Base-by-base conservation (phyloP, 306 rosid genomes). In the Dryas drummondii region DNA sequence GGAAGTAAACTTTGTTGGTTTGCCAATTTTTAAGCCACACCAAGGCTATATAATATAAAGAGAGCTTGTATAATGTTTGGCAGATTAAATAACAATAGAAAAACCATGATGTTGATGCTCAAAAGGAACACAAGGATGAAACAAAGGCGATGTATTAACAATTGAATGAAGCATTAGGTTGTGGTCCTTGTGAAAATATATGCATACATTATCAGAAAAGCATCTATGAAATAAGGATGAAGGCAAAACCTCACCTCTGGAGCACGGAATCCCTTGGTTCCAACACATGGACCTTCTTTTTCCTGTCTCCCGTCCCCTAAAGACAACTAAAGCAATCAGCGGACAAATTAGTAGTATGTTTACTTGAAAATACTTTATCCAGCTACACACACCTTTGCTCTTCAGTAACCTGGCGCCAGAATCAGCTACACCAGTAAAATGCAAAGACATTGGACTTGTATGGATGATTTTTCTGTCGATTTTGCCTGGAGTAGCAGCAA, bases 181-280 rank as follows among this genome's bases (percentile, higher is more conserved):
- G 44, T 11, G 42, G 3, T 32, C 37, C 37, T 32, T 32, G 37
- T 32, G 37, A 32, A 32, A 32, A 32, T 8, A 60, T 27, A 59
- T 59, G 32, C 44, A 62, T 44, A n/a, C 9, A 3, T 42, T 22
- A 40, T 7, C 27, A 12, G 45, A 53, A 32, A 71, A 16, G 41
- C 42, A 64, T 63, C 64, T 68, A 27, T n/a, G 59, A 37, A 63
- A 53, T 17, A 68, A 51, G 53, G 76, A 61, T n/a, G 19, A 44
- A 19, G 71, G 15, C 54, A 49, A 42, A 12, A 45, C 51, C 46
- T 55, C 37, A 82, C 85, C 85, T 82, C 85, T 22, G 85, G 85
- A 56, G 85, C 82, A 46, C 85, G 85, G 52, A 82, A 82, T 15
- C 85, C 85, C 73, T 82, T 82, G 14, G 85, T 82, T 76, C 85